Percentiles rank a stretch among this genome's conserved stretches.
These are phyloP conservation scores for Tulasnella sp. DNA, from an alignment of 768 basidiomycete species.

Conservation along the genomic window DNA sequence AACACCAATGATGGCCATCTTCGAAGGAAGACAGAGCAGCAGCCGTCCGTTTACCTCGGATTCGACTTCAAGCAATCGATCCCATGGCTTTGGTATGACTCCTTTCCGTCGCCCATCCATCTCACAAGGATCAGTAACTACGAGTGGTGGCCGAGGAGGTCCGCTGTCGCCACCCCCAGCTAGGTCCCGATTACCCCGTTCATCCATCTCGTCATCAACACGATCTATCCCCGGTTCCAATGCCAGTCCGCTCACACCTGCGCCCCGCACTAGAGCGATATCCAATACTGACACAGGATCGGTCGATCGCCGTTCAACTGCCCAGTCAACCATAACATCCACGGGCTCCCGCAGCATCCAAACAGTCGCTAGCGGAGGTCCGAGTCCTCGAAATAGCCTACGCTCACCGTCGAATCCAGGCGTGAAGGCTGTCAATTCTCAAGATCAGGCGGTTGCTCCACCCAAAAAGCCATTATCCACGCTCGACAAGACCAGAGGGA, in stretches of 20 bases:
- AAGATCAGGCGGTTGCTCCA: too few relatives aligned
- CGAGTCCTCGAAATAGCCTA: too few relatives aligned
- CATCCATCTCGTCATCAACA: constrained; percentile 10
- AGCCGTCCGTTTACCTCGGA: too few relatives aligned
- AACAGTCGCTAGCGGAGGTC: too few relatives aligned
- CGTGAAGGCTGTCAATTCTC: too few relatives aligned
- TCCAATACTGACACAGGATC: constrained; percentile 1
- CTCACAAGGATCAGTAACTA: neutral
- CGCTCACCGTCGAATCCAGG: too few relatives aligned
- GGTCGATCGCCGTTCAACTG: neutral
- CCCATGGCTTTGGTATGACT: neutral
- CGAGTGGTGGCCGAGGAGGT: neutral
- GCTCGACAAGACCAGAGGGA: neutral
- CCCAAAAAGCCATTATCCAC: neutral
- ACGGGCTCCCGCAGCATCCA: neutral
- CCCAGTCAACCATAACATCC: neutral
- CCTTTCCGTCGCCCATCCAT: constrained; percentile 1
- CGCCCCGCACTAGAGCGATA: neutral
- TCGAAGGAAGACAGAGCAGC: neutral
- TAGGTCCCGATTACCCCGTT: constrained; percentile 12
- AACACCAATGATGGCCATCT: constrained; percentile 1
- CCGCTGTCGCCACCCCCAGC: constrained; percentile 7
- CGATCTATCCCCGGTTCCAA: neutral
- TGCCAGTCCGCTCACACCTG: constrained; percentile 1
- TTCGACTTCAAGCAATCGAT: neutral